Base-by-base conservation (phyloP, 352 stramenopile genomes). In the Pythium guiyangense region DNA sequence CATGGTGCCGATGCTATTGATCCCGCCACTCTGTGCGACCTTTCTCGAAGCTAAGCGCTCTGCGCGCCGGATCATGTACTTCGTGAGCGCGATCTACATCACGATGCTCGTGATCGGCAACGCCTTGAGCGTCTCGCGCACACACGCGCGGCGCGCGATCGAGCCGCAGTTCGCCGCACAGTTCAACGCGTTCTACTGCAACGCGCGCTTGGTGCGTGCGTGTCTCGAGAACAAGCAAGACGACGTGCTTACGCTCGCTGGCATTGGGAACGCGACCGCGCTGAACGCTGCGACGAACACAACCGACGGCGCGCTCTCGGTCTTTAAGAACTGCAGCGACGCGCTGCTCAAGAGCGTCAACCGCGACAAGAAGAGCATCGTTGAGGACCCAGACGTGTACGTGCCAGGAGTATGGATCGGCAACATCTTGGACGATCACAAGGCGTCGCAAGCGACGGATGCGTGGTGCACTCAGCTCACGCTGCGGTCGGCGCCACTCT, bases 151-250 rank as follows among this genome's bases (percentile, higher is more conserved):
- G 18, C 31, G 25, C 18, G 34, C 29, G 18, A 44, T 54, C 49
- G n/a, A 54, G 31, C 18, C n/a, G 6, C 18, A 29, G 8, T 54
- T 54, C 12, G 49, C 49, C 9, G 34, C 11, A 17, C n/a, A 45
- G 49, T 54, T 54, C 49, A 54, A 54, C 34, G 3, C n/a, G 3
- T 44, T 44, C 34, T 54, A 54, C 34, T 54, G 49, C 49, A 26
- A 44, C 31, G 25, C 31, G 10, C 35, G 20, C 4, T 20, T 29
- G 2, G 2, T 44, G n/a, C 49, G 31, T 6, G 29, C 25, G n/a
- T 54, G 49, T 54, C 49, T 54, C n/a, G 34, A 45, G 8, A 35
- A 25, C 4, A 11, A 22, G 10, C 26, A 43, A 12, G n/a, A 27
- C 10, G n/a, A 54, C 10, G 3, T 54, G 4, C 31, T 45, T 6